Percentiles rank a stretch among this genome's conserved stretches.
These are phyloP conservation scores for Sphaerobolus stellatus DNA, from an alignment of 1,284 basidiomycete genomes.

Conservation along the genomic window DNA sequence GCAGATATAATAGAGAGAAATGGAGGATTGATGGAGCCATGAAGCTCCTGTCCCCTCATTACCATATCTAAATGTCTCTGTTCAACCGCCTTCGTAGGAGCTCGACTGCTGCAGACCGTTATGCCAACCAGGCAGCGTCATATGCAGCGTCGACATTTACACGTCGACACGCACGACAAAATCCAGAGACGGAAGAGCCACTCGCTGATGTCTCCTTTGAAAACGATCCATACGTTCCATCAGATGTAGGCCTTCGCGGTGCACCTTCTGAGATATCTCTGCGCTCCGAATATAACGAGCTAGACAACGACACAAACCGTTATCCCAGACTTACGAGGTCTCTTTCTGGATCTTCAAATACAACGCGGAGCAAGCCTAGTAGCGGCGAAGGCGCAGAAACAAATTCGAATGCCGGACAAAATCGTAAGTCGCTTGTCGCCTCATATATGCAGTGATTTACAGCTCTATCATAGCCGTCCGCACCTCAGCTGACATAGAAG, in stretches of 20 bases:
- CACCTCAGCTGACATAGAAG: background rate
- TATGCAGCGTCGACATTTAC: constrained; percentile 2
- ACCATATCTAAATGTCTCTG: constrained; percentile 5
- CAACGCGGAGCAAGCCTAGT: background rate
- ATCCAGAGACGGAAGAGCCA: background rate
- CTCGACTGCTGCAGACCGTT: constrained; percentile 7
- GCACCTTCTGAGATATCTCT: constrained; percentile 10
- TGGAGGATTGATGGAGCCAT: background rate
- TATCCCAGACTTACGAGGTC: constrained; percentile 6
- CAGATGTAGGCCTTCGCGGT: background rate
- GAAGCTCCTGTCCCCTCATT: background rate
- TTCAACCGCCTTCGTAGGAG: constrained; percentile 9
- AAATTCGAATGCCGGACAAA: too few species aligned
- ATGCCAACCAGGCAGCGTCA: constrained; percentile 2
- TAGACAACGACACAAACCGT: constrained; percentile 11
- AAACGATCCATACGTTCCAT: constrained; percentile 7
- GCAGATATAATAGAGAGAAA: too few species aligned
- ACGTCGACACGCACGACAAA: constrained; percentile 3
- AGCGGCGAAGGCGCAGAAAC: background rate
- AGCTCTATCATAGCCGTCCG: background rate
- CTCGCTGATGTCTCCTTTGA: constrained; percentile 9
- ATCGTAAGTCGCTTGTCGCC: too few species aligned
- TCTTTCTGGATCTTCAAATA: constrained; percentile 7
- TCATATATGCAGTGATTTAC: too few species aligned
- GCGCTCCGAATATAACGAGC: constrained; percentile 9